These are phyloP conservation scores for Zymoseptoria crescenta DNA, from an alignment of 2,329 filamentous ascomycete genomes.

Conservation along the genomic window DNA sequence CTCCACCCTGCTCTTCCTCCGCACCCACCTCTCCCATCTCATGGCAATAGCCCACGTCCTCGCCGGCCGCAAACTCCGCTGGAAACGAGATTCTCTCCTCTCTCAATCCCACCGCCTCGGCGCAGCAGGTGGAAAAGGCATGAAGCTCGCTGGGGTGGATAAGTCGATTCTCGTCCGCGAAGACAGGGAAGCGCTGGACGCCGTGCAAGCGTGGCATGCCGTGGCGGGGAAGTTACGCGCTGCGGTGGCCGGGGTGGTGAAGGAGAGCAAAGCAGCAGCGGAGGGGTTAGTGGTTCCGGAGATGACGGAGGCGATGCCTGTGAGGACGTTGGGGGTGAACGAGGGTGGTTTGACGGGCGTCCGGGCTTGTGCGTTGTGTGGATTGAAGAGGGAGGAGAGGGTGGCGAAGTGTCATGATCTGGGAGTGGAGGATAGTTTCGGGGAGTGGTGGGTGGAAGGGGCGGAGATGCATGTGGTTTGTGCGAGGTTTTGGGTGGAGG, in stretches of 20 bases:
- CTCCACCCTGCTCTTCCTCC: constrained; percentile 55
- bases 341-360: constrained; percentile 66
- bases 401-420: constrained; percentile 62
- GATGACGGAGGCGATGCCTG: constrained; percentile 58
- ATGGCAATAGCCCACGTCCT: constrained; percentile 71
- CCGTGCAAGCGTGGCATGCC: constrained; percentile 40
- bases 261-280: constrained; percentile 57
- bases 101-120: constrained; percentile 83
- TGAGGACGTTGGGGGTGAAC: constrained; percentile 53
- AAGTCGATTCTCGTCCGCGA: constrained; percentile 75
- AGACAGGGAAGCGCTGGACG: constrained; percentile 74
- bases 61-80: constrained; percentile 74
- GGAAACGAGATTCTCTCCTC: constrained; percentile 81
- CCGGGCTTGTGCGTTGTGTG: constrained; percentile 76
- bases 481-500: constrained; percentile 71
- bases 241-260: not conserved
- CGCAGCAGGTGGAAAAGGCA: constrained; percentile 64
- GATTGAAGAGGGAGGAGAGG: constrained; percentile 79
- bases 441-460: constrained; percentile 88
- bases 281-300: constrained; percentile 51
- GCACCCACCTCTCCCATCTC: constrained; percentile 55
- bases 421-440: constrained; percentile 80
- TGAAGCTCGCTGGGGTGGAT: constrained; percentile 86
- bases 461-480: constrained; percentile 50
- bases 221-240: not conserved